Evolutionary conservation across 2,329 filamentous ascomycete genomes (phyloP).

Genomic region (Diatrype stigma): DNA sequence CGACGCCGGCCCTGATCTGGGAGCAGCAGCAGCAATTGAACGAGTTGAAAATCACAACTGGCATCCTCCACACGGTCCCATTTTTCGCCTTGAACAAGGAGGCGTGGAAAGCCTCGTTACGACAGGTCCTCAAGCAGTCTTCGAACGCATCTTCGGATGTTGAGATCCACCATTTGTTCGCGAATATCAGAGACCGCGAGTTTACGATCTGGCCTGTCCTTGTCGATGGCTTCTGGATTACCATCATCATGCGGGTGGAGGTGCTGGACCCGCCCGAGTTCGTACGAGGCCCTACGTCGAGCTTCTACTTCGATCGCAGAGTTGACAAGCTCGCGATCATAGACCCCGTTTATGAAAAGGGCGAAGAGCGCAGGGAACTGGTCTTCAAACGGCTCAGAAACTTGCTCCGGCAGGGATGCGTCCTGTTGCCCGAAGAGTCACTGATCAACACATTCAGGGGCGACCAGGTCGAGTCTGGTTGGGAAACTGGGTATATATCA

Average conservation of each 20-base stretch:
- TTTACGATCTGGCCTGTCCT: conserved; percentile 18
- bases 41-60: neutral
- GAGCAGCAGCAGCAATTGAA: neutral
- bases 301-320: conserved; percentile 6
- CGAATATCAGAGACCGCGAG: conserved; percentile 13
- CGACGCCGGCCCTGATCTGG: conserved; percentile 12
- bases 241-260: conserved; percentile 12
- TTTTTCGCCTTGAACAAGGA: conserved; percentile 12
- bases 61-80: neutral
- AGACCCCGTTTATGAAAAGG: conserved; percentile 9
- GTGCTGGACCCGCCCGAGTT: neutral
- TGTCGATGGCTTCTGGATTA: conserved; percentile 15
- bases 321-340: conserved; percentile 16
- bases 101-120: conserved; percentile 3
- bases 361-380: conserved; percentile 3
- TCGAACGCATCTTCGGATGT: neutral
- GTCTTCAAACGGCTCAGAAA: conserved; percentile 4
- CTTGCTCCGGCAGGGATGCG: conserved; percentile 17
- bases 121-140: conserved; percentile 3
- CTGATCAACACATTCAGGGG: neutral
- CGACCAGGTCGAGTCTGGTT: conserved; percentile 1
- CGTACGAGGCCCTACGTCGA: neutral
- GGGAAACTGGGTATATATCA: conserved; percentile 19
- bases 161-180: conserved; percentile 17
- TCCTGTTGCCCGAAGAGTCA: conserved; percentile 1